phyloP scores from a whole-genome alignment of 306 rosid species.

The Fragaria vesca region DNA sequence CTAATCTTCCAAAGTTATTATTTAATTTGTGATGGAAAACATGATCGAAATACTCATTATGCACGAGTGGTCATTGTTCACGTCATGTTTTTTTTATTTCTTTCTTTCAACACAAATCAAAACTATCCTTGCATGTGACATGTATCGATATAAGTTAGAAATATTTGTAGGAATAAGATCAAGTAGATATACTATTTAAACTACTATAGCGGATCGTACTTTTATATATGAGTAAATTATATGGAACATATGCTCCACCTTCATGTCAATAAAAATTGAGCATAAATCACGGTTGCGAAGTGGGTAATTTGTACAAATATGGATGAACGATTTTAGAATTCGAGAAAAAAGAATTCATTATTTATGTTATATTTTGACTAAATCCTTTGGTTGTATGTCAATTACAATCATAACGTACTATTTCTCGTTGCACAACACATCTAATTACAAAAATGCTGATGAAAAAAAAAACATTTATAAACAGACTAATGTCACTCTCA shows the following conservation, averaged over 20 bases:
- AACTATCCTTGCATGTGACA: neutral
- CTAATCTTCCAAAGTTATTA: constrained; percentile 7
- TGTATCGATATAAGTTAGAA: neutral
- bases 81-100: constrained; percentile 1
- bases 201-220: neutral
- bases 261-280: neutral
- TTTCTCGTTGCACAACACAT: neutral
- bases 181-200: no score
- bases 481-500: constrained; percentile 13
- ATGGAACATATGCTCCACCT: neutral
- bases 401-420: neutral
- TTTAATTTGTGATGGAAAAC: neutral
- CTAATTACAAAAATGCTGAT: neutral
- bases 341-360: neutral
- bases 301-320: neutral
- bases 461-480: neutral
- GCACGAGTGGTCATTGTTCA: constrained; percentile 5
- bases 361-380: neutral
- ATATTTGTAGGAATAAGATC: no score
- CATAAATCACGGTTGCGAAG: neutral
- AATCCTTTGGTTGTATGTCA: neutral
- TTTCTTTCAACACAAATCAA: neutral
- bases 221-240: neutral
- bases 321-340: neutral
- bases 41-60: constrained; percentile 25